Evolutionary conservation across 2,329 filamentous ascomycete genomes (phyloP), one percentile per base, ranked within the genome.

Genomic region (Penicillium sclerotigenum): DNA sequence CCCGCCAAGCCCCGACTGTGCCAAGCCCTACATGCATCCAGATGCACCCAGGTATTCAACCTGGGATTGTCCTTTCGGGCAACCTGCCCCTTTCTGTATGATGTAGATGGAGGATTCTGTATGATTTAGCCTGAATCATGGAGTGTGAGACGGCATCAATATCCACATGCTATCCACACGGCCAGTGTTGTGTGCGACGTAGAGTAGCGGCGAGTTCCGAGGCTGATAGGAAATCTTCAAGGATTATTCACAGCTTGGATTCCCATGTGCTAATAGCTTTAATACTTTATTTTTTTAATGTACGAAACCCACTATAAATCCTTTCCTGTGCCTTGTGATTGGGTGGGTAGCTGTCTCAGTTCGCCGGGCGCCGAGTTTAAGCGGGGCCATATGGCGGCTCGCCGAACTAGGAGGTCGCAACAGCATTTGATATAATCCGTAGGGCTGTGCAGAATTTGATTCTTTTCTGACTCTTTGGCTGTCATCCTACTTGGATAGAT

Each of bases 221-320:
- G 49, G 24, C 26, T 52, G 52, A 56, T 50, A 54, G 26, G 34
- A 20, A 38, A 31, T 10, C 34, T 20, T 5, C 10, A 3, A 2
- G 2, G 2, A 61, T 65, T 63, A 65, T 52, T 65, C 59, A 62
- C 49, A 29, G 9, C 8, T 22, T 31, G 18, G 16, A 46, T 63
- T 63, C 37, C 33, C 47, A 55, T 65, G 41, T 53, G 57, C 48
- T 62, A 62, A 62, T 59, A n/a, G 42, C 18, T 26, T 47, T 13
- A 18, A 34, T 57, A 37, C 16, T 34, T 38, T 9, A 22, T 34
- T 18, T 28, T 14, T 37, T 37, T 11, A 14, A 33, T 8, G 20
- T 33, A 24, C 18, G 20, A 46, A 6, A 33, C 28, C 54, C 47
- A 56, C 49, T 28, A 29, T 36, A 43, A 31, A 20, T 13, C 18